Evolutionary conservation across 1,139 yeast genomes (phyloP), one percentile per base, ranked within the genome.

Genomic region (Hansenula lynferdii): DNA sequence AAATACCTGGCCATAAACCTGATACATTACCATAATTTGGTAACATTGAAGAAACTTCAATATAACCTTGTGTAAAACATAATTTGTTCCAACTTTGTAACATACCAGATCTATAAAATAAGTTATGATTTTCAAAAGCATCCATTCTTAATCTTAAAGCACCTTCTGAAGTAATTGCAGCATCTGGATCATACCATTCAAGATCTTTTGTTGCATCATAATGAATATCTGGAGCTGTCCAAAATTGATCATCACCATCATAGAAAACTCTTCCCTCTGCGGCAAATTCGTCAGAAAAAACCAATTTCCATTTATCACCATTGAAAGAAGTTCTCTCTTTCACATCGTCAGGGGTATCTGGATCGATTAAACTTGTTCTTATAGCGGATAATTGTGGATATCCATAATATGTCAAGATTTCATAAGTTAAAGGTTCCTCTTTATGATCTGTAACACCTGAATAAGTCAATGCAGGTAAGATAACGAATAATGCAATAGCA

Each of bases 111-210:
- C 95, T 70, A 61, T 85, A 86, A 55, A 73, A 79, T 45, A 86
- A 64, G 48, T 78, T 70, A 58, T 85, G 92, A 55, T 79, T 83
- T 46, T 74, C 65, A 56, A 65, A 80, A 6, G 94, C 89, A 54
- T 85, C 95, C 75, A 86, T 65, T 38, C 78, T 68, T 14, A 86
- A 53, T 35, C 65, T 65, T 33, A 85, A 62, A 2, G 85, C 67
- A 37, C 95, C 96, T 45, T 80, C 73, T 8, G 60, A 68, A 1
- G 95, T 86, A 8, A 77, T 68, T 3, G 68, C 75, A 5, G 94
- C 94, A 58, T 85, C 95, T 4, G 96, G 95, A 44, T 76, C 78
- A 57, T 86, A 86, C 95, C 95, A 86, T 63, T 86, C 95, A 54
- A 85, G 69, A 67, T 86, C 95, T 43, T 70, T 60, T 3, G 96